Conservation (phyloP, 495 filamentous ascomycete species). For the Penicillium egyptiacum region DNA sequence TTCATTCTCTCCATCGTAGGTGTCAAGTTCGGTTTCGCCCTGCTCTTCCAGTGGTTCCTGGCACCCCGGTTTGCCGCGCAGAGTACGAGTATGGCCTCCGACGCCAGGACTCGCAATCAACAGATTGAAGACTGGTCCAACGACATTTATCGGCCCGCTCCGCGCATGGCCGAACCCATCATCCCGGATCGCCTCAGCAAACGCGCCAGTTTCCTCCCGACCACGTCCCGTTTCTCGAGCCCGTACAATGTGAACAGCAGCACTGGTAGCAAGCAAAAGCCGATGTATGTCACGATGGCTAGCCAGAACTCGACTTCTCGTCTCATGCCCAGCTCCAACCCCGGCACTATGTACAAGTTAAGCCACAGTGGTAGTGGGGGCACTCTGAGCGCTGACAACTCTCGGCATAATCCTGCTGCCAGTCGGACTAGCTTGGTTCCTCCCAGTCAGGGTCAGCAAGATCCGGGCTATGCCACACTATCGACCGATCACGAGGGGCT, state of each 20-base stretch:
- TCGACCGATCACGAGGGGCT: constrained; percentile 65
- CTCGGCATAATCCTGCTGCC: constrained; percentile 39
- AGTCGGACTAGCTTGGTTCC: constrained; percentile 55
- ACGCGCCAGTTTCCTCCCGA: constrained; percentile 73
- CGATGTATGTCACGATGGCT: constrained; percentile 87
- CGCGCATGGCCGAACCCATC: constrained; percentile 69
- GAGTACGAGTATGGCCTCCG: constrained; percentile 67
- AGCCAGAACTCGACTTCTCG: constrained; percentile 82
- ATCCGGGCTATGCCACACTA: constrained; percentile 52
- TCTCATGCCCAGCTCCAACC: constrained; percentile 60
- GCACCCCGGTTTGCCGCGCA: constrained; percentile 75
- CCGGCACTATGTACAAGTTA: constrained; percentile 65
- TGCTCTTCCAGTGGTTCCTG: constrained; percentile 95
- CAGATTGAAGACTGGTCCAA: constrained; percentile 99
- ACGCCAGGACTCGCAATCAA: constrained; percentile 76
- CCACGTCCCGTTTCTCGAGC: constrained; percentile 92
- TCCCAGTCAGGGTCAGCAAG: constrained; percentile 31
- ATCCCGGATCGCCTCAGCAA: constrained; percentile 71
- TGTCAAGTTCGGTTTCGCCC: constrained; percentile 84
- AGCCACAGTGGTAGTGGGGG: constrained; percentile 66
- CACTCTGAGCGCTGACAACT: constrained; percentile 47
- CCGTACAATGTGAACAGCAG: constrained; percentile 75
- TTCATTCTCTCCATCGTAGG: constrained; percentile 90
- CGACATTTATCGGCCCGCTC: constrained; percentile 90
- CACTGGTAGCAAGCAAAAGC: constrained; percentile 44